A percentile compares a stretch with the other conserved stretches of the same genome.
Conservation (phyloP, 1,284 basidiomycete species). For the Polyporus tsugae region DNA sequence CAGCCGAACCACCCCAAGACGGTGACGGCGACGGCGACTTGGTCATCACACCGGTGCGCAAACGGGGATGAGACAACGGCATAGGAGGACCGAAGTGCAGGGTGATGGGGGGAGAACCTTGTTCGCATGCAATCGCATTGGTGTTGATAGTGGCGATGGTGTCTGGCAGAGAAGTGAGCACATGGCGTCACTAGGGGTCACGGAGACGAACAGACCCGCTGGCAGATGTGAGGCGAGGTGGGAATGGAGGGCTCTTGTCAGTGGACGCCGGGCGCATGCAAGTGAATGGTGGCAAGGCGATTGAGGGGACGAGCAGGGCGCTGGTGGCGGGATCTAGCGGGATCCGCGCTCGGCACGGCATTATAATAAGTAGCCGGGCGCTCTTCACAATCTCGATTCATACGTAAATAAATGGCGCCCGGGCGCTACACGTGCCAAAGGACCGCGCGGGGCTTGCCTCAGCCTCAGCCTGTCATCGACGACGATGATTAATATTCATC, state of each 20-base stretch:
- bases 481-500: not conserved
- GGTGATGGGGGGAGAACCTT: not conserved
- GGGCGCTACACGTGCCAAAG: not conserved
- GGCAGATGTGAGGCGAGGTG: not conserved
- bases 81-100: not conserved
- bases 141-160: not conserved
- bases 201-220: not conserved
- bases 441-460: not conserved
- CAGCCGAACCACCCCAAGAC: not conserved
- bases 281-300: not conserved
- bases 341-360: not conserved
- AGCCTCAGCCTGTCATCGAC: not conserved
- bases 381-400: not conserved
- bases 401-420: not conserved
- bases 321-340: not conserved
- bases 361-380: not conserved
- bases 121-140: not conserved
- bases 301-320: conserved; percentile 2
- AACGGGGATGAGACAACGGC: not conserved
- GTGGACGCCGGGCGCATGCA: too few species aligned
- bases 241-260: not conserved
- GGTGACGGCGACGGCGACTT: not conserved
- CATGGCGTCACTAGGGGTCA: not conserved
- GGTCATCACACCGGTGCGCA: not conserved
- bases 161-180: not conserved